Evolutionary conservation across 2,329 filamentous ascomycete species (phyloP).

Genomic region (Fusarium sp.): DNA sequence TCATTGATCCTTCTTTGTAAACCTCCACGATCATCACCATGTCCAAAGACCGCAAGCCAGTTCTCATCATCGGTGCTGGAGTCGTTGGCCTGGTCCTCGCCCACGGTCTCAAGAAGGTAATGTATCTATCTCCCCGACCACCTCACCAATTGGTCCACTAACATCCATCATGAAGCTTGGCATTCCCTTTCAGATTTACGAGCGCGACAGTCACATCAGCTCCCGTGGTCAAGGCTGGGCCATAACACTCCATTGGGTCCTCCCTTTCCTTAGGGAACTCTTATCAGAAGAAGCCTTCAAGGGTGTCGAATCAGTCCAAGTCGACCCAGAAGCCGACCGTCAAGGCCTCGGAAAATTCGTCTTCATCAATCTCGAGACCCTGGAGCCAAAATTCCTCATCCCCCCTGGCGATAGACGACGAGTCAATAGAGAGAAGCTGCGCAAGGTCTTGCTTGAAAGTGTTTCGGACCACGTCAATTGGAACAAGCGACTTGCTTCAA

Average conservation of each 20-base stretch:
- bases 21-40: neutral
- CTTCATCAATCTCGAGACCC: neutral
- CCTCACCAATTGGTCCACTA: neutral
- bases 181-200: neutral
- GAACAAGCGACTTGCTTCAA: constrained; percentile 1
- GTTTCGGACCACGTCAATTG: neutral
- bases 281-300: neutral
- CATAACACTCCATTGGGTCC: constrained; percentile 10
- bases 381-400: constrained; percentile 2
- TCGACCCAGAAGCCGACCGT: constrained; percentile 1
- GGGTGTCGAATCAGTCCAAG: neutral
- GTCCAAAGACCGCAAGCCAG: constrained; percentile 13
- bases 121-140: rapidly evolving
- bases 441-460: neutral
- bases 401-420: neutral
- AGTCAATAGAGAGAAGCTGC: constrained; percentile 7
- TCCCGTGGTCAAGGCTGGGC: constrained; percentile 9
- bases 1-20: neutral
- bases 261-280: neutral
- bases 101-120: constrained; percentile 2
- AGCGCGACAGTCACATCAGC: neutral
- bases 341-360: constrained; percentile 11
- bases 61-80: constrained; percentile 6
- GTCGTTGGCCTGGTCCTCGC: constrained; percentile 12
- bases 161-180: neutral